Percentiles rank a stretch among this genome's conserved stretches.
Conservation (phyloP, 2,329 filamentous ascomycete species). For the Diplocarpon rosae region DNA sequence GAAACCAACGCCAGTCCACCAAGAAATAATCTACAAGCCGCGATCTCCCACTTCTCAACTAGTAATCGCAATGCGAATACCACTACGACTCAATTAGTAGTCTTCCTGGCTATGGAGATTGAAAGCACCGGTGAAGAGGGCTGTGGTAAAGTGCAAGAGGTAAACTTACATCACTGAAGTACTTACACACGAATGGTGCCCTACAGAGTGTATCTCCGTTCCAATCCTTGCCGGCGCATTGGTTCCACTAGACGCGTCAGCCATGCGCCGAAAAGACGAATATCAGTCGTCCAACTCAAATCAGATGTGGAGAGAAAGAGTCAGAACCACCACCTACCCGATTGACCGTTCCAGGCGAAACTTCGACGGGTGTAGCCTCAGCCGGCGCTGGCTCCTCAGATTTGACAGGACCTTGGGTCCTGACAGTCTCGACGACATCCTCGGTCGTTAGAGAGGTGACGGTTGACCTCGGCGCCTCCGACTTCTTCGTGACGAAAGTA, state of each 20-base stretch:
- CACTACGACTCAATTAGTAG: too few relatives aligned
- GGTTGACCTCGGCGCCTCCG: constrained; percentile 13
- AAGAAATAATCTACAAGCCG: too few relatives aligned
- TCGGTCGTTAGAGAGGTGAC: constrained; percentile 8
- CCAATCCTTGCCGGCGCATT: constrained; percentile 19
- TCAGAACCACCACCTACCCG: neutral
- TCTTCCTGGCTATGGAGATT: neutral
- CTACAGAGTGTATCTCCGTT: constrained; percentile 14
- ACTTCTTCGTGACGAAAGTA: constrained; percentile 6
- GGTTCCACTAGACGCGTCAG: constrained; percentile 4
- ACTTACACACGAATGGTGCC: constrained; percentile 11
- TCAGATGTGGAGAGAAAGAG: neutral
- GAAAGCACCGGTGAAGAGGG: neutral
- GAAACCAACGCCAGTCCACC: too few relatives aligned
- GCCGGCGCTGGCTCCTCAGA: neutral
- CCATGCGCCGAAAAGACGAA: neutral
- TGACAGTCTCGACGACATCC: neutral
- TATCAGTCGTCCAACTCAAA: neutral
- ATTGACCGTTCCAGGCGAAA: neutral
- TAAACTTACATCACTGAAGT: neutral
- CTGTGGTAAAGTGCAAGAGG: neutral
- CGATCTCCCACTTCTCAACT: too few relatives aligned
- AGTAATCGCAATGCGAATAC: too few relatives aligned
- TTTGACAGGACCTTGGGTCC: neutral
- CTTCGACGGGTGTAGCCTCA: neutral